Conservation (phyloP, 352 stramenopile species). For the Phytophthora europaea region DNA sequence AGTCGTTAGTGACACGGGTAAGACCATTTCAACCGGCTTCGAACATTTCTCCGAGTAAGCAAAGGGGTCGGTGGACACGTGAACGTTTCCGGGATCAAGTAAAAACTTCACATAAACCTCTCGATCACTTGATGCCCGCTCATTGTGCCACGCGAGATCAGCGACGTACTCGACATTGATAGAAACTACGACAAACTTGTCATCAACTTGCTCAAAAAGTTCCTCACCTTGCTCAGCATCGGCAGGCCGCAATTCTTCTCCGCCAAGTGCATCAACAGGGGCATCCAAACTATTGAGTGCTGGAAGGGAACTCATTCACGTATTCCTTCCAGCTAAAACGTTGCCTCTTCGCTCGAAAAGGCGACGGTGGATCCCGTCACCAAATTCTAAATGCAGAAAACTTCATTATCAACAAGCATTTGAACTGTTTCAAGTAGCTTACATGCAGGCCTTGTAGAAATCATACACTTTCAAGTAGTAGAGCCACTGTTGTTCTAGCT, state of each 20-base stretch:
- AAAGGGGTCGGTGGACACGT: background rate
- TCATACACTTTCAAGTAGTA: conserved; percentile 50
- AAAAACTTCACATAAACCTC: background rate
- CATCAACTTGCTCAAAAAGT: background rate
- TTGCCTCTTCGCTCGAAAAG: conserved; percentile 14
- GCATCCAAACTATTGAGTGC: background rate
- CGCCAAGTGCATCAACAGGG: background rate
- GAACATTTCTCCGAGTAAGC: background rate
- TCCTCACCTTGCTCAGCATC: background rate
- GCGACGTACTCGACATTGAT: background rate
- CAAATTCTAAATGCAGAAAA: conserved; percentile 27
- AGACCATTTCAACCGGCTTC: background rate
- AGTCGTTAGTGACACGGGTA: background rate
- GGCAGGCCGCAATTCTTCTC: background rate
- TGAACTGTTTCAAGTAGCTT: conserved; percentile 1
- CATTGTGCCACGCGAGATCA: background rate
- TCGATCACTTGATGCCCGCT: background rate
- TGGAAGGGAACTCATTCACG: conserved; percentile 17
- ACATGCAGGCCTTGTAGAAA: conserved; percentile 41
- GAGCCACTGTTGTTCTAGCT: conserved; percentile 40
- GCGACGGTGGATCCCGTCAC: conserved; percentile 15
- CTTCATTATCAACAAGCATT: background rate
- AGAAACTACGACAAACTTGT: background rate
- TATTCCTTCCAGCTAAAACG: background rate
- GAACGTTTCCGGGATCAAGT: background rate